These are phyloP conservation scores for Globisporangium nodosum DNA, from an alignment of 352 stramenopile species.

Conservation along the genomic window DNA sequence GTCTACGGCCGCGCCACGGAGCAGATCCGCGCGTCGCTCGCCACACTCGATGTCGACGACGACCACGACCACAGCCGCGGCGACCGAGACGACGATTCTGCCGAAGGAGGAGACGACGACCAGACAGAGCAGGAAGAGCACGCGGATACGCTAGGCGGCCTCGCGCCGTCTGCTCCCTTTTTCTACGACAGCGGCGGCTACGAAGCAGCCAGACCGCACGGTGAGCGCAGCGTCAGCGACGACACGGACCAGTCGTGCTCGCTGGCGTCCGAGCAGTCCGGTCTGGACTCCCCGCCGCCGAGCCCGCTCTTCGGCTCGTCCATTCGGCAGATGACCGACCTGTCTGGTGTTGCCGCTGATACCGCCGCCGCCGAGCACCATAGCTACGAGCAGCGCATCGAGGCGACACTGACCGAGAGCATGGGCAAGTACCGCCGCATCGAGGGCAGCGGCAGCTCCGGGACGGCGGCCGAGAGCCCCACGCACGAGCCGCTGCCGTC, in stretches of 20 bases:
- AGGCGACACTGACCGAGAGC: slow-evolving; percentile 49
- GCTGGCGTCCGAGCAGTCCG: slow-evolving; percentile 46
- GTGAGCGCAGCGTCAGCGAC: slow-evolving; percentile 40
- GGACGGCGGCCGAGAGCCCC: slow-evolving; percentile 8
- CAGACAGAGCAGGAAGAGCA: slow-evolving; percentile 25
- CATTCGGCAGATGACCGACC: background rate
- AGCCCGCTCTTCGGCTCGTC: slow-evolving; percentile 12
- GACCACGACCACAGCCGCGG: background rate
- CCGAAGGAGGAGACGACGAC: slow-evolving; percentile 26
- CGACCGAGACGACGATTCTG: slow-evolving; percentile 11
- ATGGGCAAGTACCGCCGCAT: slow-evolving; percentile 29
- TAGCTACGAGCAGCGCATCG: slow-evolving; percentile 63
- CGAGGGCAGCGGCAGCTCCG: slow-evolving; percentile 17
- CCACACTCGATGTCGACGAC: slow-evolving; percentile 1
- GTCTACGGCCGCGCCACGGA: slow-evolving; percentile 30
- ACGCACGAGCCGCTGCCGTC: slow-evolving; percentile 16
- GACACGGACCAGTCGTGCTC: slow-evolving; percentile 66
- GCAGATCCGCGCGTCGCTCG: slow-evolving; percentile 15
- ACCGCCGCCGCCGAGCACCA: background rate
- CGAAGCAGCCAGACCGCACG: slow-evolving; percentile 16
- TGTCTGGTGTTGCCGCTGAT: background rate
- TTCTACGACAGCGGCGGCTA: slow-evolving; percentile 18
- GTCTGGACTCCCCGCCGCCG: slow-evolving; percentile 24
- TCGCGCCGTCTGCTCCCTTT: slow-evolving; percentile 15
- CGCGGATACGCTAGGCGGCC: slow-evolving; percentile 18